Evolutionary conservation across 108 stramenopile species (phyloP).

Genomic region (Stephanodiscus triporus): DNA sequence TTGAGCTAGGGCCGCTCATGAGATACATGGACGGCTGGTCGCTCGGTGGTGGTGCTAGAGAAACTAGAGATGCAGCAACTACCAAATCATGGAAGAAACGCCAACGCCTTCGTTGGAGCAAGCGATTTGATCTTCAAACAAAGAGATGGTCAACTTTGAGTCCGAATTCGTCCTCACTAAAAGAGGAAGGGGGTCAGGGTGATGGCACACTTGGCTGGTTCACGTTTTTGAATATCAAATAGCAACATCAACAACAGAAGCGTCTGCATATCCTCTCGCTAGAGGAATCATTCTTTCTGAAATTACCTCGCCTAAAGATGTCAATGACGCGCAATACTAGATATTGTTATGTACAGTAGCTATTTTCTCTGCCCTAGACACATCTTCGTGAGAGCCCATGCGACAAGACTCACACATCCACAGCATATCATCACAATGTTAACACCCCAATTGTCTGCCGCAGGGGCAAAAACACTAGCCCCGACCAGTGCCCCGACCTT

Average conservation of each 20-base stretch:
- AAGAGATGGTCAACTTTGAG: conserved; percentile 4
- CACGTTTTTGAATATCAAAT: conserved; percentile 9
- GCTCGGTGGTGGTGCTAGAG: conserved; percentile 12
- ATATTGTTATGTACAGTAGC: not conserved
- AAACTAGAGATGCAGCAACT: not conserved
- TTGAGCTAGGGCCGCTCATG: conserved; percentile 31
- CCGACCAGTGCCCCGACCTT: conserved; percentile 81
- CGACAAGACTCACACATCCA: conserved; percentile 64
- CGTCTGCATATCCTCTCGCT: not conserved
- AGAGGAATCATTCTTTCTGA: no score
- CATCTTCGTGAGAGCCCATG: conserved; percentile 54
- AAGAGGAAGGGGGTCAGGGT: not conserved
- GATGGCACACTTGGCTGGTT: not conserved
- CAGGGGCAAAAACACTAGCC: conserved; percentile 74
- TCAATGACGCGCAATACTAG: not conserved
- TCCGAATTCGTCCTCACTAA: not conserved
- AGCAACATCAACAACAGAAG: not conserved
- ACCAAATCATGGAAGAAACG: conserved; percentile 8
- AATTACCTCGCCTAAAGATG: no score
- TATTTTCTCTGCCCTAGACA: conserved; percentile 39
- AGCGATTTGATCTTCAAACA: conserved; percentile 9
- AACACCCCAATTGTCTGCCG: conserved; percentile 64
- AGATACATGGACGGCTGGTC: conserved; percentile 35
- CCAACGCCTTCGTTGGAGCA: conserved; percentile 1
- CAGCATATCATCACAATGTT: conserved; percentile 75